Evolutionary conservation across 2,329 filamentous ascomycete species (phyloP).

Genomic region (Hortaea werneckii): DNA sequence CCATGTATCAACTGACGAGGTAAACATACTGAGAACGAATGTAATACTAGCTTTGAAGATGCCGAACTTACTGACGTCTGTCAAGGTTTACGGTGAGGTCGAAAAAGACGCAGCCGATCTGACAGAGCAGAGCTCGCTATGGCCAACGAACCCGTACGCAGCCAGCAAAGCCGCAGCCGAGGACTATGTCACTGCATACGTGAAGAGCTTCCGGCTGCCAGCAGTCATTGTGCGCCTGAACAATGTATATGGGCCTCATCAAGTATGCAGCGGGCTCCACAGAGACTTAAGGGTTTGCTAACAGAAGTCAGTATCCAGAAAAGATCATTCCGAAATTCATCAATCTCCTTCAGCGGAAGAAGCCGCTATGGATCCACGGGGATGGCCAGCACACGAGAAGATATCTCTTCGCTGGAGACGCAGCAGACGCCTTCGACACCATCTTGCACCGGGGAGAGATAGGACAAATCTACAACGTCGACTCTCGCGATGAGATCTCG

Average conservation of each 20-base stretch:
- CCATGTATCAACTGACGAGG: conserved; percentile 68
- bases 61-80: conserved; percentile 1
- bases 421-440: conserved; percentile 72
- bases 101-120: conserved; percentile 61
- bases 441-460: conserved; percentile 67
- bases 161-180: conserved; percentile 30
- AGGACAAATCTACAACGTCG: conserved; percentile 74
- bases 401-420: conserved; percentile 71
- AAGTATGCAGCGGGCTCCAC: conserved; percentile 46
- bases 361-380: conserved; percentile 64
- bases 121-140: conserved; percentile 62
- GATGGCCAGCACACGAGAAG: conserved; percentile 64
- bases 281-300: not conserved
- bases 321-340: conserved; percentile 76
- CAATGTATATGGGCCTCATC: conserved; percentile 77
- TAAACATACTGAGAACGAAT: conserved; percentile 4
- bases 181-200: conserved; percentile 62
- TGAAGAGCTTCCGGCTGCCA: conserved; percentile 71
- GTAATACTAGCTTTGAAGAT: not conserved
- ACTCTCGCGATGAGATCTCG: conserved; percentile 66
- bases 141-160: conserved; percentile 61
- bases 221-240: conserved; percentile 72
- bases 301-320: not conserved
- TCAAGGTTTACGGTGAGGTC: conserved; percentile 69
- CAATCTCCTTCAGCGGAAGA: conserved; percentile 55